phyloP scores from a whole-genome alignment of 1,139 yeast species.

The Kodamaea derodonti region DNA sequence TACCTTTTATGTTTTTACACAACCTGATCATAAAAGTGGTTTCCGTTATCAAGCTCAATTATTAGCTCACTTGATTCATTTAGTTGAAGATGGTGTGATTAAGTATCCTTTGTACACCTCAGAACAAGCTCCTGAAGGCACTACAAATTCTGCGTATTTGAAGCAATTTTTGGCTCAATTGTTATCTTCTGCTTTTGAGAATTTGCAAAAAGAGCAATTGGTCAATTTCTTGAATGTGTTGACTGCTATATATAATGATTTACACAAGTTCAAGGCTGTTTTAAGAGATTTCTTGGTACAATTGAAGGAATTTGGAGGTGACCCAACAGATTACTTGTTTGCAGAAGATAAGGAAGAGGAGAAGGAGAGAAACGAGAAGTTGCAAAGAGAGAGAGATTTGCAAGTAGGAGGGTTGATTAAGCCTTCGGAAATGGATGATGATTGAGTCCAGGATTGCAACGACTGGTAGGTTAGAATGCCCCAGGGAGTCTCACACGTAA shows the following conservation, averaged over 20 bases:
- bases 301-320: slow-evolving; percentile 94
- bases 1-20: slow-evolving; percentile 89
- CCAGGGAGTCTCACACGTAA: too few relatives aligned
- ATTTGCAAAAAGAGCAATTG: slow-evolving; percentile 79
- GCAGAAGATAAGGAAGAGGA: slow-evolving; percentile 91
- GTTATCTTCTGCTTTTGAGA: slow-evolving; percentile 85
- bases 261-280: slow-evolving; percentile 73
- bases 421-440: slow-evolving; percentile 93
- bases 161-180: slow-evolving; percentile 80
- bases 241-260: slow-evolving; percentile 69
- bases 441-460: too few relatives aligned
- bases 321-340: slow-evolving; percentile 84
- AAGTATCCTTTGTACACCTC: slow-evolving; percentile 70
- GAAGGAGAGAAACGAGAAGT: slow-evolving; percentile 59
- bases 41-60: slow-evolving; percentile 85
- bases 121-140: slow-evolving; percentile 78
- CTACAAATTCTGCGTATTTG: slow-evolving; percentile 73
- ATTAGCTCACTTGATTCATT: slow-evolving; percentile 76
- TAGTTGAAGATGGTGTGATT: slow-evolving; percentile 75
- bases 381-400: slow-evolving; percentile 77
- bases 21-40: slow-evolving; percentile 96
- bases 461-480: too few relatives aligned
- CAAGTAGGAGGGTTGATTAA: slow-evolving; percentile 91
- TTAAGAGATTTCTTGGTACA: slow-evolving; percentile 95
- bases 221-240: slow-evolving; percentile 76